Conservation (phyloP, 169 alveolate species). For the Cardiosporidium cionae region DNA sequence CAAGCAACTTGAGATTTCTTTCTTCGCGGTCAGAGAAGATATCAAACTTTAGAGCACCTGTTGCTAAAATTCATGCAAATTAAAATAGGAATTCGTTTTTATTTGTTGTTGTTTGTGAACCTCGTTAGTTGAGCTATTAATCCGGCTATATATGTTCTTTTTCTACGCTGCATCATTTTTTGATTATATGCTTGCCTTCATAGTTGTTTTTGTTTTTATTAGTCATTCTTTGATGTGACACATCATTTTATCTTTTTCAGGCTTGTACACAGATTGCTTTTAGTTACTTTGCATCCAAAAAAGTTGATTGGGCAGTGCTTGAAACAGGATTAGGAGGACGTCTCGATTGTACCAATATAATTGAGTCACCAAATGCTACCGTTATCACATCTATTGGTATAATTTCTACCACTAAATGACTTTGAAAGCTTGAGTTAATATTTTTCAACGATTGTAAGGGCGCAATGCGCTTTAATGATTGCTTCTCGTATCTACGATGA, state of each 20-base stretch:
- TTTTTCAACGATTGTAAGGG: no score
- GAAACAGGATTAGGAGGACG: conserved; percentile 88
- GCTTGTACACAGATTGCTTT: conserved; percentile 35
- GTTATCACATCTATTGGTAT: conserved; percentile 78
- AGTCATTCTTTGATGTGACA: conserved; percentile 3
- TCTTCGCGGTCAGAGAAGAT: conserved; percentile 43
- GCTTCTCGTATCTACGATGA: no score
- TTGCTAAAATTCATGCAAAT: no score
- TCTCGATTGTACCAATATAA: conserved; percentile 74
- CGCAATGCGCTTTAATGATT: no score
- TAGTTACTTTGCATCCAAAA: conserved; percentile 43
- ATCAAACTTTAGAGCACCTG: background rate
- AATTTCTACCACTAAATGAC: background rate
- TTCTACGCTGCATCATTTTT: no score
- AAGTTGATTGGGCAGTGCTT: conserved; percentile 73
- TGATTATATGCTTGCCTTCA: no score
- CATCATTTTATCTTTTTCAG: conserved; percentile 15
- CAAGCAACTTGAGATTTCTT: conserved; percentile 43
- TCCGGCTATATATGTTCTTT: background rate
- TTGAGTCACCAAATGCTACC: conserved; percentile 55
- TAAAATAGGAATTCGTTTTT: background rate
- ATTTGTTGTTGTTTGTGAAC: background rate
- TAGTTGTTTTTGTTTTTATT: background rate
- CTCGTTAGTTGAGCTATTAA: background rate
- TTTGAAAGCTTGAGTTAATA: no score